Evolutionary conservation across 169 alveolate species (phyloP), one percentile per base, ranked within the genome.

Genomic region (Eimeria brunetti): DNA sequence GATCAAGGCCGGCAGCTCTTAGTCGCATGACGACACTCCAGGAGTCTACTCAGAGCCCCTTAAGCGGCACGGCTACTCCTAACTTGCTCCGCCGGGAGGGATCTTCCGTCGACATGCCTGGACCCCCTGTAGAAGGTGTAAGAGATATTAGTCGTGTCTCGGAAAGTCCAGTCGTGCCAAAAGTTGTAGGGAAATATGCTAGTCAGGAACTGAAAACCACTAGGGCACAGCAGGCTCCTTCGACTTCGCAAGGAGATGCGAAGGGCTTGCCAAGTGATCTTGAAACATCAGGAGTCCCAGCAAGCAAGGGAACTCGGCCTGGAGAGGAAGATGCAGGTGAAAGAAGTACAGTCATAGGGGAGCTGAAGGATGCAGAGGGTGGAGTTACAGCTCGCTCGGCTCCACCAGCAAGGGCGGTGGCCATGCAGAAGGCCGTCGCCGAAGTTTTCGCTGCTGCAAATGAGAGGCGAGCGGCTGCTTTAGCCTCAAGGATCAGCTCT

Each of bases 391-490:
- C 64, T 41, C 60, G 64, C 5, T 20, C 60, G 1, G 22, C 86
- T 41, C 56, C 9, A 2, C 86, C 86, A 16, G 64, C 86, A 3
- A 44, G 86, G 27, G 60, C 41, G 38, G 44, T 22, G 41, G 60
- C 36, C 33, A 53, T 81, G 67, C 89, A 81, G 18, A 81, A 81
- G 41, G 73, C 89, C 53, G 69, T 81, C 33, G 71, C 89, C 62
- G 89, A 36, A 51, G 71, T 81, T 1, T 81, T 81, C n/a, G 46
- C 89, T 33, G 62, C 67, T 49, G 89, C 22, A 56, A 81, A 53
- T 51, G 89, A 81, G 36, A 53, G 89, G 73, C 8, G 71, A 81
- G 71, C 89, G 49, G 89, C 89, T 56, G 89, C 89, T 4, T 18
- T 81, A 18, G 53, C 89, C 89, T 81, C 89, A 20, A 27, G 89